Evolutionary conservation across 257 asterid species (phyloP), one percentile per base, ranked within the genome.

Genomic region (Rehmannia glutinosa): DNA sequence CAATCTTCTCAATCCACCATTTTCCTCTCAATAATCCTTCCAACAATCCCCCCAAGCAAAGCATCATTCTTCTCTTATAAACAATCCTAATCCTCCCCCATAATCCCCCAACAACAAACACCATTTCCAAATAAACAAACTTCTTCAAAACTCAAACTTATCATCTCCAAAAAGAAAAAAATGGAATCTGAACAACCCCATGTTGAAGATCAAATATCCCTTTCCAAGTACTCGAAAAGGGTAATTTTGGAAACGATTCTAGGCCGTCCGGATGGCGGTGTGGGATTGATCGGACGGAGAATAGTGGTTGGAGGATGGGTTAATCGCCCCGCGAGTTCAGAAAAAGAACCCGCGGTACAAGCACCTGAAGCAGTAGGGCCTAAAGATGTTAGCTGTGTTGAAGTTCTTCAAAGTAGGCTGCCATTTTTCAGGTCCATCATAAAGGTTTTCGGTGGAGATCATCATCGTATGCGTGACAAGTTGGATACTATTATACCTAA

Each of bases 231-330:
- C 73, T 81, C 96, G 0, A 81, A 78, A 70, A 77, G 95, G 85
- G 86, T 79, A 42, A 12, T 83, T 65, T 57, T 93, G 83, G 77
- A 83, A 78, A 55, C 85, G 39, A 68, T 90, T 24, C 70, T 82
- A 38, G 75, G 68, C 70, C 86, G 78, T 24, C 69, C 71, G 0
- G 93, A 93, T 54, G 87, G 84, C 35, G 92, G 89, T 6, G 42
- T 61, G 11, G 84, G 83, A 43, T 70, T 86, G 52, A 66, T 83
- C 33, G 97, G 97, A 1, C 81, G 74, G 69, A 81, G 82, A 20
- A 80, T 84, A 5, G 80, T 88, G 49, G 75, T 93, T 4, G 98
- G 97, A 2, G 98, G 98, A 15, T 93, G 97, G 98, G 96, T 93
- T 6, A 90, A 59, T 79, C 92, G 28, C 84, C 98, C 47, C 79